A percentile compares a stretch with the other conserved stretches of the same genome.
Conservation (phyloP, 208 protist species). For the Leishmania gerbilli region DNA sequence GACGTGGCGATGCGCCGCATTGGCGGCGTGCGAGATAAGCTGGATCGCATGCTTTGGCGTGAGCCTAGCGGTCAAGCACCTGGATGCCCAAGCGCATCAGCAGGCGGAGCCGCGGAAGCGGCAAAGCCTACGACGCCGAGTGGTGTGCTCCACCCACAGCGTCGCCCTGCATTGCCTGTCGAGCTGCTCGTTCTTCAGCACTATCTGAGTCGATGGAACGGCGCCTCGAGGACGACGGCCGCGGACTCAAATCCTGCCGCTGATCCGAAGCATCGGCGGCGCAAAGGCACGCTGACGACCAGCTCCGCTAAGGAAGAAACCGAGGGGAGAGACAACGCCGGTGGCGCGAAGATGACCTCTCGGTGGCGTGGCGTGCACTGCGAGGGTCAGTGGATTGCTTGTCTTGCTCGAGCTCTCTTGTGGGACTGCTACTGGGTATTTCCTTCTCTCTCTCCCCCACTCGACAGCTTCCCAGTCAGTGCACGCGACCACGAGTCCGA, state of each 20-base stretch:
- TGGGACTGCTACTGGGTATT: constrained; percentile 54
- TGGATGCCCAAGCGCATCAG: no score
- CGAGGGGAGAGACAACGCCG: background rate
- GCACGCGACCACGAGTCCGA: background rate
- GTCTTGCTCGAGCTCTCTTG: constrained; percentile 58
- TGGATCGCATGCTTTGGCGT: constrained; percentile 49
- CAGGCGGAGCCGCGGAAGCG: background rate
- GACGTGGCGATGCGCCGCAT: constrained; percentile 25
- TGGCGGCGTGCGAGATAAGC: constrained; percentile 29
- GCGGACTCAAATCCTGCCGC: background rate
- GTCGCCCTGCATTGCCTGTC: constrained; percentile 29
- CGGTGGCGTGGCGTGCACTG: constrained; percentile 73
- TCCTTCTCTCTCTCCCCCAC: background rate
- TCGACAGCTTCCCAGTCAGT: background rate
- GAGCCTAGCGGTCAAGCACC: constrained; percentile 19
- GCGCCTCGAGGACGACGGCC: background rate
- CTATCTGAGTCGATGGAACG: constrained; percentile 34
- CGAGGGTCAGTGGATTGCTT: constrained; percentile 76
- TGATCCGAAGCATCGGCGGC: background rate
- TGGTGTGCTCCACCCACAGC: background rate
- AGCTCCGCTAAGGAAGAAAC: background rate
- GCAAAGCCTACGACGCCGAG: background rate
- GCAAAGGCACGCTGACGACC: background rate
- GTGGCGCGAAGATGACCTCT: background rate
- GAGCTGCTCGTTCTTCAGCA: constrained; percentile 57